Percentiles rank a stretch among this genome's conserved stretches.
Conservation (phyloP, 2,329 filamentous ascomycete species). For the Xylaria sp. region DNA sequence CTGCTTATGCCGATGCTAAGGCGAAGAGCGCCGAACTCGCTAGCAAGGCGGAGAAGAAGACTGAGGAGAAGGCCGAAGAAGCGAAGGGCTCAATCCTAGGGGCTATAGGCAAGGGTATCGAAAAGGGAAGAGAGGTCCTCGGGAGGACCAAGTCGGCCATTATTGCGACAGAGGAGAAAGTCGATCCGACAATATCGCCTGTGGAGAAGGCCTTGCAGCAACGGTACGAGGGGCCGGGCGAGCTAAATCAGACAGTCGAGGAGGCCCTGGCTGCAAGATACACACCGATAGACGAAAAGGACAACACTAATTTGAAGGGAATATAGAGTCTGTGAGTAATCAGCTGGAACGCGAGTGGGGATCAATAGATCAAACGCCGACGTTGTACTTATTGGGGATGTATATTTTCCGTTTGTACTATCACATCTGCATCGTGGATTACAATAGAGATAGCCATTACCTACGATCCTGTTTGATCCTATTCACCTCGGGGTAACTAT, state of each 20-base stretch:
- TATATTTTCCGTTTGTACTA: conserved; percentile 34
- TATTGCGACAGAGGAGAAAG: conserved; percentile 53
- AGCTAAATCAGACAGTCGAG: conserved; percentile 53
- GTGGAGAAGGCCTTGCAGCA: conserved; percentile 66
- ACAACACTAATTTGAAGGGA: conserved; percentile 50
- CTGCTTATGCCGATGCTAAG: conserved; percentile 49
- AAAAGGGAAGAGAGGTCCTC: conserved; percentile 56
- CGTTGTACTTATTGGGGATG: conserved; percentile 9
- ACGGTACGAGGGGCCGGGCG: conserved; percentile 58
- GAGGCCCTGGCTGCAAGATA: conserved; percentile 51
- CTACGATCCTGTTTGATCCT: conserved; percentile 1
- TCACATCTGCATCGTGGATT: conserved; percentile 30
- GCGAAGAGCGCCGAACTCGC: conserved; percentile 44
- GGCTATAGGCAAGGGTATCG: conserved; percentile 55
- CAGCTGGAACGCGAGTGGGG: neutral
- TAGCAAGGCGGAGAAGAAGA: conserved; percentile 44
- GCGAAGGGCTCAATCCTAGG: conserved; percentile 54
- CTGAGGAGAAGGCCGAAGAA: conserved; percentile 43
- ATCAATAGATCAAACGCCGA: neutral
- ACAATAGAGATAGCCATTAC: conserved; percentile 12
- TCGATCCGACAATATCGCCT: conserved; percentile 55
- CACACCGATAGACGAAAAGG: conserved; percentile 51
- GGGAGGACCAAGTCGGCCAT: conserved; percentile 54
- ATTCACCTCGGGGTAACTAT: too few species aligned
- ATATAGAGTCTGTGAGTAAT: conserved; percentile 30